A percentile compares a stretch with the other conserved stretches of the same genome.
These are phyloP conservation scores for Cryptococcus sp. DNA, from an alignment of 1,284 basidiomycete genomes.

Conservation along the genomic window DNA sequence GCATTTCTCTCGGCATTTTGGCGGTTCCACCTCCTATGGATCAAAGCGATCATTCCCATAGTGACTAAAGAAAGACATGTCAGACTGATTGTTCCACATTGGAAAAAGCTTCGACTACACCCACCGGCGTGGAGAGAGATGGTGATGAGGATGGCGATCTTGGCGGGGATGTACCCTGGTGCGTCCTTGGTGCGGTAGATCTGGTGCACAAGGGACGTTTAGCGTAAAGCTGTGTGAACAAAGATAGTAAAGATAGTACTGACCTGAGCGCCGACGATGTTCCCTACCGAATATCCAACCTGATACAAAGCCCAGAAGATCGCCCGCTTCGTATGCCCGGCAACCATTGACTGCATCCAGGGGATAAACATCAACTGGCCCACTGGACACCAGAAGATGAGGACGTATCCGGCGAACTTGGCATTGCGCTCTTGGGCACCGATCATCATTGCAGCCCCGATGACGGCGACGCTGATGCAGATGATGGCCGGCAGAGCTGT, in stretches of 20 bases:
- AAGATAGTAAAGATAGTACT: background rate
- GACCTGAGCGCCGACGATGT: constrained; percentile 1
- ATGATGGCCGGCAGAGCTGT: constrained; percentile 11
- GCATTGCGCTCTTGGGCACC: constrained; percentile 5
- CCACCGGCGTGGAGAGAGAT: constrained; percentile 6
- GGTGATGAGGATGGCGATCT: constrained; percentile 8
- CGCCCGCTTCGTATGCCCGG: constrained; percentile 12
- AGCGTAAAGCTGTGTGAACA: background rate
- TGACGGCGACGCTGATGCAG: constrained; percentile 7
- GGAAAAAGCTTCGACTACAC: no score
- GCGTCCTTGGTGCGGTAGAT: constrained; percentile 4
- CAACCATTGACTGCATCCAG: constrained; percentile 8
- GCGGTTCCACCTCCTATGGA: constrained; percentile 10
- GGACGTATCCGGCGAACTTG: constrained; percentile 5
- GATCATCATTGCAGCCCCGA: constrained; percentile 8
- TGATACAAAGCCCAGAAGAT: constrained; percentile 10
- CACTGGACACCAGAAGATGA: constrained; percentile 10
- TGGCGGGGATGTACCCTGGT: constrained; percentile 9
- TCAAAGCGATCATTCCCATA: constrained; percentile 4
- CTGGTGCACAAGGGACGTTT: background rate
- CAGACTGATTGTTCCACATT: no score
- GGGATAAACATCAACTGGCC: constrained; percentile 15
- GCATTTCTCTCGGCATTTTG: constrained; percentile 1
- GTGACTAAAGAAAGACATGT: background rate
- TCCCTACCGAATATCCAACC: constrained; percentile 7